Evolutionary conservation across 2,329 filamentous ascomycete species (phyloP).

Genomic region (Leptographium flavum): DNA sequence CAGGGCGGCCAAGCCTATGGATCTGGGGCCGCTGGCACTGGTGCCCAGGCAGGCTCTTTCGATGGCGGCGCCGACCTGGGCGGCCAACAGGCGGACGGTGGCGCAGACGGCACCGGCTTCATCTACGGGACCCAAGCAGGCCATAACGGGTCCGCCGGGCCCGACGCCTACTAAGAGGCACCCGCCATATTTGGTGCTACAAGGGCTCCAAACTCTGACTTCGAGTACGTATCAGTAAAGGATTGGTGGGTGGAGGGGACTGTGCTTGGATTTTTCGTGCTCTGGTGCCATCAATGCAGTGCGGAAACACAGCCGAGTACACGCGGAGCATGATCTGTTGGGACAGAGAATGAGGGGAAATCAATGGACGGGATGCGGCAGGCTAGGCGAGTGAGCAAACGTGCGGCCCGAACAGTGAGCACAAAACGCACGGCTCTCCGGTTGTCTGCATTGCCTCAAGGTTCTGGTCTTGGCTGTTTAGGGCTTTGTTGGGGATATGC

Average conservation of each 20-base stretch:
- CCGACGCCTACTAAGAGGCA: conserved; percentile 32
- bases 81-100: conserved; percentile 28
- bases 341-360: neutral
- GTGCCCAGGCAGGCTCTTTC: conserved; percentile 18
- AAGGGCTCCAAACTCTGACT: neutral
- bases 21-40: conserved; percentile 23
- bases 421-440: neutral
- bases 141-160: conserved; percentile 42
- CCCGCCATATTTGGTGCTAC: conserved; percentile 2
- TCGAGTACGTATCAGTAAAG: conserved; percentile 7
- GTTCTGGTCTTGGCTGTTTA: neutral
- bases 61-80: conserved; percentile 28
- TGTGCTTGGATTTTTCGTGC: too few species aligned
- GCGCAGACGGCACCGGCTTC: conserved; percentile 27
- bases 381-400: conserved; percentile 1
- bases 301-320: conserved; percentile 4
- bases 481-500: neutral
- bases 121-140: conserved; percentile 39
- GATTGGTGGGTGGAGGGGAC: neutral
- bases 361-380: neutral
- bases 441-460: neutral
- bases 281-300: neutral
- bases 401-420: conserved; percentile 1
- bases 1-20: conserved; percentile 40
- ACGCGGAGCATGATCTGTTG: conserved; percentile 1